phyloP scores from a whole-genome alignment of 306 rosid species.

The Rosa multiflora region DNA sequence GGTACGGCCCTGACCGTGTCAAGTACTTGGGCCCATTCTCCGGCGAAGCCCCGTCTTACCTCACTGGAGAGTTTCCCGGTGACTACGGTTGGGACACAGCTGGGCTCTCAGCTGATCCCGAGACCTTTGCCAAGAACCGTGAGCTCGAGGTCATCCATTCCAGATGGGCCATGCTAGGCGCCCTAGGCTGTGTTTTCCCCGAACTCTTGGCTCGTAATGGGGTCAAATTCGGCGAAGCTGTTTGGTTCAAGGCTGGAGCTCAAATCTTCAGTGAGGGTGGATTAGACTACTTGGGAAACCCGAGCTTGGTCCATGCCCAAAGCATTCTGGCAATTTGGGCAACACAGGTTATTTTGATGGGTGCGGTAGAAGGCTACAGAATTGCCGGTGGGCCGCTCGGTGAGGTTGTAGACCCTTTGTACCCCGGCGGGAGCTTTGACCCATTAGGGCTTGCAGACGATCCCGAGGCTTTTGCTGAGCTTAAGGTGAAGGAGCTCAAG shows the following conservation, averaged over 20 bases:
- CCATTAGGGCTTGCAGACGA: constrained; percentile 24
- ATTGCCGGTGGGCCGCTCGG: constrained; percentile 23
- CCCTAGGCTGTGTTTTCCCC: constrained; percentile 36
- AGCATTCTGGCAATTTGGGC: constrained; percentile 35
- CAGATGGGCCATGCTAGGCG: constrained; percentile 28
- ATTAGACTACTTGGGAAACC: constrained; percentile 38
- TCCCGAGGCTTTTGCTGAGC: constrained; percentile 27
- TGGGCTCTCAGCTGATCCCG: constrained; percentile 32
- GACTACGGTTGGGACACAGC: constrained; percentile 42
- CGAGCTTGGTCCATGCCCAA: constrained; percentile 27
- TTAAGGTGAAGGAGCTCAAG: constrained; percentile 31
- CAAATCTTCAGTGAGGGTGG: constrained; percentile 42
- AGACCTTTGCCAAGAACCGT: constrained; percentile 35
- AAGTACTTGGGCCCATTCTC: constrained; percentile 44
- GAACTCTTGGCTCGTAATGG: constrained; percentile 36
- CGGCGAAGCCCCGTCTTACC: constrained; percentile 29
- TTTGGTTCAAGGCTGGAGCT: constrained; percentile 37
- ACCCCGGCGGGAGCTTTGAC: constrained; percentile 29
- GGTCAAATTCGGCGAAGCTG: constrained; percentile 38
- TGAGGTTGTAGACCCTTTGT: constrained; percentile 19
- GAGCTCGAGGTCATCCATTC: constrained; percentile 33
- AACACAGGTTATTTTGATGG: constrained; percentile 25
- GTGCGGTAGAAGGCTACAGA: constrained; percentile 24
- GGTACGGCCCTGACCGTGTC: constrained; percentile 34
- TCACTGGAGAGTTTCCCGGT: constrained; percentile 33